phyloP scores from a whole-genome alignment of 192 early-diverging fungal genomes.

The Backusella westeae region DNA sequence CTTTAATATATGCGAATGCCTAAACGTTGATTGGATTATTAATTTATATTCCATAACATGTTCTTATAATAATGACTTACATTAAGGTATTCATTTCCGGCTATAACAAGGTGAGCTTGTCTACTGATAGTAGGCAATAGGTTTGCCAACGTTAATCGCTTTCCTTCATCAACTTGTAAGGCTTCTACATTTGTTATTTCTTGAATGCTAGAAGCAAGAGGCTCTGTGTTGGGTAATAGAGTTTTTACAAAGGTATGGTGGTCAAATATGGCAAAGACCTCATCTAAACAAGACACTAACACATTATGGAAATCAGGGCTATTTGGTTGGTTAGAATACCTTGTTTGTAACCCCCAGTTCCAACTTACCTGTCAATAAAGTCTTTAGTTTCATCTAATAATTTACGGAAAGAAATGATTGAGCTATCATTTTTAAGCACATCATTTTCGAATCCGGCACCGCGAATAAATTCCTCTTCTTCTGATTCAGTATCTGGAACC shows the following conservation, averaged over 20 bases:
- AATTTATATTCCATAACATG: background rate
- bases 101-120: constrained; percentile 70
- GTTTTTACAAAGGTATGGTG: constrained; percentile 37
- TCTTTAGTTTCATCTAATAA: constrained; percentile 89
- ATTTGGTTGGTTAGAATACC: constrained; percentile 21
- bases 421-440: background rate
- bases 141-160: constrained; percentile 57
- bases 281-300: constrained; percentile 35
- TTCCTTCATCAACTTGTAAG: constrained; percentile 26
- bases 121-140: constrained; percentile 65
- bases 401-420: constrained; percentile 50
- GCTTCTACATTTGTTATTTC: constrained; percentile 57
- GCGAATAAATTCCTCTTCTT: constrained; percentile 60
- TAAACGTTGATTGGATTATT: constrained; percentile 2
- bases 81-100: constrained; percentile 74
- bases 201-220: constrained; percentile 34
- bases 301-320: constrained; percentile 52
- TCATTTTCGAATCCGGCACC: constrained; percentile 50
- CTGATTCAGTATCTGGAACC: constrained; percentile 58
- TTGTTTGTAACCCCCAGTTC: background rate
- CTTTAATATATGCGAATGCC: constrained; percentile 64
- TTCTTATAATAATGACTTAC: constrained; percentile 19
- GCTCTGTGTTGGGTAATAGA: constrained; percentile 28
- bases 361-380: constrained; percentile 72
- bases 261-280: constrained; percentile 44